Evolutionary conservation across 345 rosid species (phyloP), one percentile per base, ranked within the genome.

Genomic region (Citrus reticulata): DNA sequence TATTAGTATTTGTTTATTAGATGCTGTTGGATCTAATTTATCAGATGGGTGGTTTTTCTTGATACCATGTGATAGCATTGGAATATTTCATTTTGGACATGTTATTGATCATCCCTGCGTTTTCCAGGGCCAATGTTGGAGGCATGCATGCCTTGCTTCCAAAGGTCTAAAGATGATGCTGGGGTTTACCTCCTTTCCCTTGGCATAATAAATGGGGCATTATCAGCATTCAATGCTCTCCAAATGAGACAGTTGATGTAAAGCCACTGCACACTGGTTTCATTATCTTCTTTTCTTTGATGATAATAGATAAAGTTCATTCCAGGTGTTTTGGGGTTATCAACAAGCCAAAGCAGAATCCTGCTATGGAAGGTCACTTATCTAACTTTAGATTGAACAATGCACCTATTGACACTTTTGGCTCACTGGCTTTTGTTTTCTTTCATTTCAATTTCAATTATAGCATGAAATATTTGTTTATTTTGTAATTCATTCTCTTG

Each of bases 121-220:
- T 84, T 90, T 88, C 81, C 89, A 87, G 92, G 90, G 82, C 84
- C 83, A 84, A 55, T 72, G 82, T 87, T 78, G 85, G 79, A 77
- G 86, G 82, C 82, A 78, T 69, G 80, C 76, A 63, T 81, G 75
- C 72, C 78, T 80, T 87, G 85, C 83, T 86, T 84, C 86, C 79
- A 80, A 85, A 85, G 84, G 79, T 87, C 81, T 51, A 81, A 80
- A 79, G 79, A 79, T 80, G 86, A 83, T 79, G 83, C 80, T 81
- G 78, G 73, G 80, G 72, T 82, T 83, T 73, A 54, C 70, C 27
- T 51, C 72, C 55, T 27, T 70, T 73, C 76, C 70, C 78, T 67
- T 83, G 80, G 75, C 81, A 61, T 69, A 63, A 51, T 77, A 29
- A 82, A 66, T 82, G 84, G 81, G 84, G 75, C 76, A 75, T 81